Conservation (phyloP, 2,329 filamentous ascomycete species). For the Colletotrichum somersetense region DNA sequence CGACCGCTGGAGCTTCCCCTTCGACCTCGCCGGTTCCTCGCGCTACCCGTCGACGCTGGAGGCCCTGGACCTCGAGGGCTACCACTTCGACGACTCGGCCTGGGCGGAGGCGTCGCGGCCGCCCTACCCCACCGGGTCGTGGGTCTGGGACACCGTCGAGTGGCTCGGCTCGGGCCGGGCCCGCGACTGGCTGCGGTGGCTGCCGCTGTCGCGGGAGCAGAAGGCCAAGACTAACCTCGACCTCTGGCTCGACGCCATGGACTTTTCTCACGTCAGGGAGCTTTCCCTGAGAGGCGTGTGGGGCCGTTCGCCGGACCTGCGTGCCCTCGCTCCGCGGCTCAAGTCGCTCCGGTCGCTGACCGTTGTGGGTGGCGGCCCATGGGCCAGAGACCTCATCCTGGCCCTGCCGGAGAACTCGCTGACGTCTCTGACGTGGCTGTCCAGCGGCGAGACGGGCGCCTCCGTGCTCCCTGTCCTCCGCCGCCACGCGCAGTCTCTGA, state of each 20-base stretch:
- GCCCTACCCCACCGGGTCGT: not conserved
- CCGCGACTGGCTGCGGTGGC: slow-evolving; percentile 10
- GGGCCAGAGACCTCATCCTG: slow-evolving; percentile 18
- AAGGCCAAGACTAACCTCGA: slow-evolving; percentile 31
- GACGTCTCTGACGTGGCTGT: slow-evolving; percentile 21
- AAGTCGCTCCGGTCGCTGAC: slow-evolving; percentile 11
- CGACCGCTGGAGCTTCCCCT: slow-evolving; percentile 20
- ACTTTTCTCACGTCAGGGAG: slow-evolving; percentile 19
- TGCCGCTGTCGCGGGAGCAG: slow-evolving; percentile 1
- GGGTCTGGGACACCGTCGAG: not conserved
- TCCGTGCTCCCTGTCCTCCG: not conserved
- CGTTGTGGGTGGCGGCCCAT: not conserved
- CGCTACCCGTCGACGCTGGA: slow-evolving; percentile 16
- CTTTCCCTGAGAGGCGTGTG: not conserved
- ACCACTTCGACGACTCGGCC: slow-evolving; percentile 18
- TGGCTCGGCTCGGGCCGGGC: slow-evolving; percentile 15
- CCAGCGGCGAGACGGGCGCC: slow-evolving; percentile 3
- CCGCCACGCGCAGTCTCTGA: slow-evolving; percentile 26
- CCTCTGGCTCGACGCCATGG: slow-evolving; percentile 32
- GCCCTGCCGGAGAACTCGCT: slow-evolving; percentile 14
- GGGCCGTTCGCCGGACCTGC: not conserved
- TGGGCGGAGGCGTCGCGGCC: not conserved
- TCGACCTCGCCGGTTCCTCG: not conserved
- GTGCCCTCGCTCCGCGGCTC: slow-evolving; percentile 4
- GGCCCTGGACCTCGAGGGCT: slow-evolving; percentile 29